Base-by-base conservation (phyloP, 441 rosid species). In the Gossypium lobatum region DNA sequence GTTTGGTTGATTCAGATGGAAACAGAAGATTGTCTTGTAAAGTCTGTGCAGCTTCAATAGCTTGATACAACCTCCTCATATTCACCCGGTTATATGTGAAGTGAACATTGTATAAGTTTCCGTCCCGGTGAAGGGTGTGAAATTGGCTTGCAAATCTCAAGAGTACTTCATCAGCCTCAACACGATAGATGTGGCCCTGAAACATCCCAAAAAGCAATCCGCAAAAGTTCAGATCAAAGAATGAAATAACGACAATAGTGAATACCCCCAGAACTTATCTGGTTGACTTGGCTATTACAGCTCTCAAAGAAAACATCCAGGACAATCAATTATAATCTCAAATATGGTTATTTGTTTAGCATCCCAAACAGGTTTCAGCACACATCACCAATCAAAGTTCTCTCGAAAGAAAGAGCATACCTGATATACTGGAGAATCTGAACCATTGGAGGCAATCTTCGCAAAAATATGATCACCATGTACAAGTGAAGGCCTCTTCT, bases 401-500 rank as follows among this genome's bases (percentile, higher is more conserved):
- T n/a, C 62, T 13, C 34, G 26, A 64, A 73, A 73, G 17, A n/a
- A 62, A 50, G 16, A 63, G 16, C 77, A 59, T 55, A 86, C 92
- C 90, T 83, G 78, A 62, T 80, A 77, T 4, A 74, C 72, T 4
- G 8, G 21, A 17, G 16, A 46, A 60, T 68, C 78, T 9, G 74
- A 75, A 37, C 50, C 20, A 3, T 14, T 64, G 34, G 62, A 72
- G 34, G 81, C 76, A 70, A 17, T 76, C 80, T 80, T 85, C 23
- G 64, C 90, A 59, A 83, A 81, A 66, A 85, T 78, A 62, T 5
- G 7, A 76, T 89, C 94, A 11, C 91, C 91, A 73, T 81, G 85
- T 4, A 85, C 82, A 81, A 89, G 88, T 20, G 91, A 88, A 34
- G 94, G 91, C 80, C 91, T 81, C 77, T 79, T 83, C 82, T 87